Evolutionary conservation across 2,329 filamentous ascomycete species (phyloP), one percentile per base, ranked within the genome.

Genomic region (Annulohypoxylon truncatum): DNA sequence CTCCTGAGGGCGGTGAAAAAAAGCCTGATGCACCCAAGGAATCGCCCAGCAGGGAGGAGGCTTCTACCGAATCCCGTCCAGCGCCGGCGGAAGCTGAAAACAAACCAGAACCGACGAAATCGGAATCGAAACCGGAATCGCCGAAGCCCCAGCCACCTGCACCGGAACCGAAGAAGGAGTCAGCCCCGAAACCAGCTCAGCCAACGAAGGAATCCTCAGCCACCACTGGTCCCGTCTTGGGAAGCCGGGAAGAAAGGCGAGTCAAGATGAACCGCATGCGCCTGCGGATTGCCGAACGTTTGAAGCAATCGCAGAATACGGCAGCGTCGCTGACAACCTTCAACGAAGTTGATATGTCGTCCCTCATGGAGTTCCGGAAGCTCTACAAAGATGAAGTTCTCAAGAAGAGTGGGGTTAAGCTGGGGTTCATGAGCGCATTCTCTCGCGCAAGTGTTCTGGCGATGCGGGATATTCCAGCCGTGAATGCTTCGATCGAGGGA

Each of bases 191-290:
- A 69, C 75, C 79, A 63, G 72, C 75, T 48, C 78, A 79, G 64
- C 74, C 82, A 33, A 68, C 79, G 24, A 81, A 83, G 71, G 79
- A 84, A 48, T 71, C 80, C 18, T 72, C 79, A 50, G 72, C 76
- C 60, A 74, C 70, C 68, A 67, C 77, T n/a, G 67, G 78, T 44
- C 75, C 82, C 50, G 74, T 84, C 31, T 81, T 90, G 60, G 93
- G 93, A 62, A 91, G 81, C 81, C 91, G 95, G 61, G 93, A 96
- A 73, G 95, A 99, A 84, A 91, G 93, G 70, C 89, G 94, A 67
- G 94, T 98, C 76, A 99, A 99, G 87, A 99, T 99, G 96, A 98
- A 98, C 85, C 93, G 96, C 71, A 99, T 99, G 96, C 94, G 96
- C 71, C 89, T 98, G 67, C 91, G 96, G 68, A 99, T 98, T 73